Percentiles rank a stretch among this genome's conserved stretches.
These are phyloP conservation scores for Annona squamosa DNA, from an alignment of 164 flowering plant genomes.

Conservation along the genomic window DNA sequence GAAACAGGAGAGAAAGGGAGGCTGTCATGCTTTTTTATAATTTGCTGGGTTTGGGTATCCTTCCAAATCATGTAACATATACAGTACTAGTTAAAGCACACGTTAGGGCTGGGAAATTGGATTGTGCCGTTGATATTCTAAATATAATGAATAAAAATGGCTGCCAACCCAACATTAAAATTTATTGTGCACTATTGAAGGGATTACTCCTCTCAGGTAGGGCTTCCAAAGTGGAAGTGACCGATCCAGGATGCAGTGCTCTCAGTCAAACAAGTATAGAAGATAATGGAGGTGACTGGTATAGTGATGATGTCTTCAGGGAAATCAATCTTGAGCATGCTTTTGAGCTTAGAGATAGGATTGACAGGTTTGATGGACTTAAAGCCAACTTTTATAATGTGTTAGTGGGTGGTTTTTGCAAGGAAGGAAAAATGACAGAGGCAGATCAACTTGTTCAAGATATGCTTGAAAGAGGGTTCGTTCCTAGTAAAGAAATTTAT, in stretches of 20 bases:
- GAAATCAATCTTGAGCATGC: conserved; percentile 10
- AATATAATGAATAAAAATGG: conserved; percentile 20
- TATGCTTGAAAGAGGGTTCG: conserved; percentile 7
- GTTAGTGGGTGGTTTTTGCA: conserved; percentile 6
- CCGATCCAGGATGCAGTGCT: conserved; percentile 8
- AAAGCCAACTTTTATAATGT: conserved; percentile 8
- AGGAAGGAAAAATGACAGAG: conserved; percentile 11
- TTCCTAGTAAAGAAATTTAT: conserved; percentile 4
- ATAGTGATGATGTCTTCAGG: conserved; percentile 5
- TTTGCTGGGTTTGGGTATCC: conserved; percentile 12
- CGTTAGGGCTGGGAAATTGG: conserved; percentile 19
- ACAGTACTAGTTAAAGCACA: conserved; percentile 19
- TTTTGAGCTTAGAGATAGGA: conserved; percentile 8
- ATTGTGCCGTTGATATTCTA: conserved; percentile 21
- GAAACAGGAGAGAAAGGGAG: conserved; percentile 22
- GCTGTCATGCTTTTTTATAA: conserved; percentile 21
- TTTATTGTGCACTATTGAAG: conserved; percentile 17
- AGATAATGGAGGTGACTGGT: conserved; percentile 3
- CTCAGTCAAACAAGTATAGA: conserved; percentile 11
- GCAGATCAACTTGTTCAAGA: conserved; percentile 10
- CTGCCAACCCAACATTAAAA: conserved; percentile 14
- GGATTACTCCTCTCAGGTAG: conserved; percentile 5
- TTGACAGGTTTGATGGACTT: conserved; percentile 1
- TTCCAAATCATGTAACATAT: conserved; percentile 18
- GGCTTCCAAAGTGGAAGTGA: background rate